Base-by-base conservation (phyloP, 2,329 filamentous ascomycete species). In the Cordyceps fumosorosea region DNA sequence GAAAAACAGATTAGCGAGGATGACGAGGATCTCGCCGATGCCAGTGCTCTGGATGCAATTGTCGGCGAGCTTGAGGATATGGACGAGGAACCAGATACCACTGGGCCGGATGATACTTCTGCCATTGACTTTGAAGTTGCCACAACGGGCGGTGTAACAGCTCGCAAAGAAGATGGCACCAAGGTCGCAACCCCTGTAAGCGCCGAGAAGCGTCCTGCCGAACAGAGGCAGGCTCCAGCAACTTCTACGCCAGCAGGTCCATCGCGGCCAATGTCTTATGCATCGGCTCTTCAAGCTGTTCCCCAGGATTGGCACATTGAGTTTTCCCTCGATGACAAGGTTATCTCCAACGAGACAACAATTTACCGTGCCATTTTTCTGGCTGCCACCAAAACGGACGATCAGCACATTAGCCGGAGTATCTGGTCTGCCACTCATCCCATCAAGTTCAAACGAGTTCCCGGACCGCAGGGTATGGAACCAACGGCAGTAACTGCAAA, bases 221-320 rank as follows among this genome's bases (percentile, higher is more conserved):
- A 76, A 56, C 72, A 74, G 18, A 71, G 70, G 54, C 72, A 74
- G 45, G 73, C 70, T 42, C 79, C 78, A 64, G 75, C 73, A 65
- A 77, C 80, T 5, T 76, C 81, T 6, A 79, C 80, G 24, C 76
- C 81, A 1, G 72, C 84, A 0, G 78, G 87, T 18, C 82, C 87
- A 11, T 82, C 86, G 10, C 83, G 88, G 11, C 83, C 88, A 2
- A 85, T 91, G 75, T 91, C 92, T 0, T 96, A 97, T 73, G 89
- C 92, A 26, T 89, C 90, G 58, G 91, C 91, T 4, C 84, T 96
- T 58, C 90, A 93, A 67, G 81, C 90, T 16, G 80, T 85, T 0
- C 91, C 93, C 1, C 89, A 96, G 71, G 93, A 98, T 71, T 99
- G 95, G 95, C 93, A 99, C 70, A 92, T 99, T 64, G 91, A 98